These are phyloP conservation scores for Trichoderma gracile DNA, from an alignment of 2,329 filamentous ascomycete species.

Conservation along the genomic window DNA sequence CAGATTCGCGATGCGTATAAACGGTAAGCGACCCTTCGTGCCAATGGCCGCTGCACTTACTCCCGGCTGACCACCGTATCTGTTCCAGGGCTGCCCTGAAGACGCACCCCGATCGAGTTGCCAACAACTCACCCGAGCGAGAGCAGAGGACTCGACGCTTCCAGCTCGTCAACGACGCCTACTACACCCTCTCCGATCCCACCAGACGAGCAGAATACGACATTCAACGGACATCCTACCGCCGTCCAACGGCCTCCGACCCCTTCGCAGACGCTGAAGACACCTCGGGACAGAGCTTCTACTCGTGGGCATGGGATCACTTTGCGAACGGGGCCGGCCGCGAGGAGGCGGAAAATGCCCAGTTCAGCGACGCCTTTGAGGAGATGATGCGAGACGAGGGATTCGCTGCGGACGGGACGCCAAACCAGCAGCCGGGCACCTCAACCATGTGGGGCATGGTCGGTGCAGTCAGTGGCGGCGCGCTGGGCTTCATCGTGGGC, in stretches of 20 bases:
- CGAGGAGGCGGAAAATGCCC: constrained; percentile 66
- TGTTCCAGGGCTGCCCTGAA: constrained; percentile 75
- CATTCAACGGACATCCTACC: constrained; percentile 52
- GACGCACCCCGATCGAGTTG: constrained; percentile 89
- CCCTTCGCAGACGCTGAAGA: constrained; percentile 51
- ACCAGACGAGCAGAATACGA: constrained; percentile 82
- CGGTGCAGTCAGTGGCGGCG: constrained; percentile 82
- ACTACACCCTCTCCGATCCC: constrained; percentile 84
- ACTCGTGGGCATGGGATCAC: constrained; percentile 76
- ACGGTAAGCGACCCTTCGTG: constrained; percentile 52
- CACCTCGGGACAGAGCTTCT: constrained; percentile 50
- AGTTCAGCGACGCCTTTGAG: constrained; percentile 87
- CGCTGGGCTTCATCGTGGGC: constrained; percentile 91
- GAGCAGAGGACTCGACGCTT: constrained; percentile 79
- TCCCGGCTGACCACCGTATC: background rate
- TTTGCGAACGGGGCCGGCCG: constrained; percentile 47
- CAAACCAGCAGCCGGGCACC: constrained; percentile 51
- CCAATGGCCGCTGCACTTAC: background rate
- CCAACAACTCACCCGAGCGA: constrained; percentile 80
- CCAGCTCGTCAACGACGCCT: constrained; percentile 89
- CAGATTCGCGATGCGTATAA: constrained; percentile 96
- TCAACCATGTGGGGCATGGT: constrained; percentile 83
- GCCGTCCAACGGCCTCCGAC: constrained; percentile 37
- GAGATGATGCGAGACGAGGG: constrained; percentile 87
- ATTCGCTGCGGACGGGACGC: constrained; percentile 67